Percentiles rank a stretch among this genome's conserved stretches.
Evolutionary conservation across 352 stramenopile species (phyloP).

Genomic region (Globisporangium radiosum): DNA sequence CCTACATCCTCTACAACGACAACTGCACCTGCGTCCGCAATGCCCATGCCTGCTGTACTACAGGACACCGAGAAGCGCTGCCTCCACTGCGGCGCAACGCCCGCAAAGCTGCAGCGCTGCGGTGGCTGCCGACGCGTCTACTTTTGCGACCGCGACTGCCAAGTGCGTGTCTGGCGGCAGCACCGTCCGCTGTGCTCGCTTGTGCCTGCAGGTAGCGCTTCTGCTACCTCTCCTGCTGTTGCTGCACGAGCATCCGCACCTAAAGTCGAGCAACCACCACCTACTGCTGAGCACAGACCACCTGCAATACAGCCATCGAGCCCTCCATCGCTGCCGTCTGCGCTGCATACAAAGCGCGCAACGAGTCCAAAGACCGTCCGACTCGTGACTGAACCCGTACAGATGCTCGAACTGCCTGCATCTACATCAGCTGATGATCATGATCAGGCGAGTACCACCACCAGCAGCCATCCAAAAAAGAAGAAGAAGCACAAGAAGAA

Average conservation of each 20-base stretch:
- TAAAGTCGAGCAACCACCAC: too few species aligned
- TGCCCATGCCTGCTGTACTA: too few species aligned
- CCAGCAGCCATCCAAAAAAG: slow-evolving; percentile 26
- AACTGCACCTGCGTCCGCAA: too few species aligned
- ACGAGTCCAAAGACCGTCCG: slow-evolving; percentile 31
- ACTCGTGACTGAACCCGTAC: slow-evolving; percentile 32
- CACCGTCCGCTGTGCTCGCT: slow-evolving; percentile 45
- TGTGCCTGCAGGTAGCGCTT: not conserved
- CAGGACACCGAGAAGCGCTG: slow-evolving; percentile 13
- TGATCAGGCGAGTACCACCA: not conserved
- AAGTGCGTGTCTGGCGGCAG: slow-evolving; percentile 48
- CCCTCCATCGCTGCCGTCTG: not conserved
- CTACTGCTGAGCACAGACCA: too few species aligned
- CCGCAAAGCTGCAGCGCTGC: slow-evolving; percentile 59
- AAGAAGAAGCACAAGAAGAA: slow-evolving; percentile 74
- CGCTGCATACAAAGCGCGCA: slow-evolving; percentile 9
- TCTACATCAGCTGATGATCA: slow-evolving; percentile 5
- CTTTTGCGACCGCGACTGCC: slow-evolving; percentile 77
- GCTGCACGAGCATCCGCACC: not conserved
- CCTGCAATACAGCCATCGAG: not conserved
- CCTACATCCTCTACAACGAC: too few species aligned
- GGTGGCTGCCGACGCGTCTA: slow-evolving; percentile 61
- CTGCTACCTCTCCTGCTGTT: slow-evolving; percentile 10
- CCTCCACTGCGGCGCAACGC: slow-evolving; percentile 29
- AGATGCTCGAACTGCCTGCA: slow-evolving; percentile 27